Evolutionary conservation across 2,329 filamentous ascomycete species (phyloP), one percentile per base, ranked within the genome.

Genomic region (Fusarium tupiense): DNA sequence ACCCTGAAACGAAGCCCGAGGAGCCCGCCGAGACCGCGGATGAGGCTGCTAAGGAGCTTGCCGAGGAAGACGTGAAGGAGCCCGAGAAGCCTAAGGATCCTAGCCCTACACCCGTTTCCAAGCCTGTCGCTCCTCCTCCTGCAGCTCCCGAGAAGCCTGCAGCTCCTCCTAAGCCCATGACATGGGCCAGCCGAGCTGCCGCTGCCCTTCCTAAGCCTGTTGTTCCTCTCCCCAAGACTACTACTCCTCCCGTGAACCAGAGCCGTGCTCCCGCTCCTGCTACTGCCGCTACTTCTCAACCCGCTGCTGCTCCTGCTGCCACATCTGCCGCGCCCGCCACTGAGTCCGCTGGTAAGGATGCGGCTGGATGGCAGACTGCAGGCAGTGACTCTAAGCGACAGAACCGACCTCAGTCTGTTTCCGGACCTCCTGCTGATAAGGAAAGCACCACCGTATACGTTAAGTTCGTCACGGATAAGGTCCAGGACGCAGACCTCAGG

Each of bases 401-500:
- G 82, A 92, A 91, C 79, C 91, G 94, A 73, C 90, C 89, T 59
- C 92, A 93, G 83, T 90, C 91, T 62, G 87, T 90, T 77, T 87
- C 90, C 64, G 86, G 86, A 58, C 83, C 87, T 33, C 83, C 87
- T n/a, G 81, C 85, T 53, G 93, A 95, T 79, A 93, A 94, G 79
- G 92, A 96, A 72, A 90, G 90, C 71, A 92, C 92, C 61, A 90
- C 95, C 76, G 96, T 93, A 26, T 98, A 98, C 83, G 94, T 99
- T 83, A 98, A 98, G 88, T 97, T 96, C 78, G 96, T 98, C 57
- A 96, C 92, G 57, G 95, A 97, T 40, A 95, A 95, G 85, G 92
- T 99, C 60, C 90, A 94, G 81, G 89, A 91, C 20, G 89, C 91
- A 46, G 90, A 94, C 53, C 87, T 99, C 68, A 92, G 89, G 82